Percentiles rank a stretch among this genome's conserved stretches.
Conservation (phyloP, 495 filamentous ascomycete genomes). For the Penicillium chermesinum region DNA sequence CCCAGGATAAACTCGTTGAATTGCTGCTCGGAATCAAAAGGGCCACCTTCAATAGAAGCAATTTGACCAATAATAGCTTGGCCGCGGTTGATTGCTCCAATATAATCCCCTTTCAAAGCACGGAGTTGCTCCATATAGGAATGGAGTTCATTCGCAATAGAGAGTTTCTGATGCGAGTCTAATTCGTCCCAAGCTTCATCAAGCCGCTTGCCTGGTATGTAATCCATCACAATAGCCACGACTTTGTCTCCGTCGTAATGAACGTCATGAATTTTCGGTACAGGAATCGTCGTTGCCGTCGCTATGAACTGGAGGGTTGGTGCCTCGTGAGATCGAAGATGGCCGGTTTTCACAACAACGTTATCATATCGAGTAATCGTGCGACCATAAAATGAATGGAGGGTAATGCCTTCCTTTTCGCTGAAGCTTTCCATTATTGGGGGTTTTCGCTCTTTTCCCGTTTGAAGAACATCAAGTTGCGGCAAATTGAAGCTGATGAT, state of each 20-base stretch:
- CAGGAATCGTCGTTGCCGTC: conserved; percentile 25
- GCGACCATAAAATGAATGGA: conserved; percentile 1
- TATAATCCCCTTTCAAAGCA: conserved; percentile 20
- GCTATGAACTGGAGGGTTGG: conserved; percentile 19
- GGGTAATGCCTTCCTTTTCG: too few species aligned
- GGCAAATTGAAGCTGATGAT: too few species aligned
- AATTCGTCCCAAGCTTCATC: conserved; percentile 19
- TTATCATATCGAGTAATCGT: conserved; percentile 5
- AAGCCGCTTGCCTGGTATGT: conserved; percentile 24
- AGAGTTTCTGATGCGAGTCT: conserved; percentile 13
- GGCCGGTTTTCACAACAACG: conserved; percentile 7
- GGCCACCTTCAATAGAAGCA: conserved; percentile 17
- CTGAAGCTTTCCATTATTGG: too few species aligned
- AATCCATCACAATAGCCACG: conserved; percentile 27
- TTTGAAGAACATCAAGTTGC: too few species aligned
- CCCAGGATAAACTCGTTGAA: conserved; percentile 27
- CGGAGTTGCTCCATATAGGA: conserved; percentile 18
- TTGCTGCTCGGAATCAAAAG: conserved; percentile 19
- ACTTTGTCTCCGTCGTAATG: conserved; percentile 13
- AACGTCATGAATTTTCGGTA: conserved; percentile 21
- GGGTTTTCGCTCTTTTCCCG: too few species aligned
- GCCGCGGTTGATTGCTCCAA: conserved; percentile 15
- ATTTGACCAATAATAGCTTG: conserved; percentile 10
- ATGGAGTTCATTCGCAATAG: conserved; percentile 16
- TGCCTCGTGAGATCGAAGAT: conserved; percentile 4